Conservation (phyloP, 1,284 basidiomycete species). For the Erythrobasidium hasegawianum region DNA sequence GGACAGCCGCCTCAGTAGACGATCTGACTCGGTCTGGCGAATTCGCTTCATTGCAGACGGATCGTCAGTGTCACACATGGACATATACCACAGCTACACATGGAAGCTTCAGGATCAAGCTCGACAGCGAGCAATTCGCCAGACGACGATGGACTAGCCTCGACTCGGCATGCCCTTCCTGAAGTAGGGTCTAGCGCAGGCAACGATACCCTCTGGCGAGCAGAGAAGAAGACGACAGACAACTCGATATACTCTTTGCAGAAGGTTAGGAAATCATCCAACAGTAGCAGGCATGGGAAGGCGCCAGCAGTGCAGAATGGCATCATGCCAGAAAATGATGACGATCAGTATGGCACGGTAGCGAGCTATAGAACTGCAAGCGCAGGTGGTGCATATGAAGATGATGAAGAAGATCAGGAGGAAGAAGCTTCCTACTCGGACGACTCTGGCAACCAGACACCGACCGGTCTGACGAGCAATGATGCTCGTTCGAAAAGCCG, state of each 20-base stretch:
- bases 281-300: slow-evolving; percentile 3
- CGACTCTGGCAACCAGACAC: slow-evolving; percentile 1
- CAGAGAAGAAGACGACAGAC: slow-evolving; percentile 12
- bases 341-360: slow-evolving; percentile 10
- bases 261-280: slow-evolving; percentile 10
- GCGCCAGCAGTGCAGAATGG: background rate
- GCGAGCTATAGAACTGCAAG: slow-evolving; percentile 3
- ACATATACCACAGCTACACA: background rate
- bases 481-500: background rate
- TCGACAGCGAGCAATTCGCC: background rate
- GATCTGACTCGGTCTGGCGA: background rate
- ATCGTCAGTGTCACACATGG: slow-evolving; percentile 17
- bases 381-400: slow-evolving; percentile 4
- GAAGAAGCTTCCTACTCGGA: slow-evolving; percentile 1
- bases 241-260: slow-evolving; percentile 29
- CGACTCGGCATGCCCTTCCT: slow-evolving; percentile 11
- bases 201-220: slow-evolving; percentile 30
- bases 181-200: no score
- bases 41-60: slow-evolving; percentile 3
- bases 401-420: background rate
- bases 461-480: background rate
- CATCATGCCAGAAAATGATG: slow-evolving; percentile 17
- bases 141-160: background rate
- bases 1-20: background rate
- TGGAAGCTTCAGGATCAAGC: background rate